phyloP scores from a whole-genome alignment of 225 moss, liverwort and hornwort genomes.

The Anthoceros angustus region DNA sequence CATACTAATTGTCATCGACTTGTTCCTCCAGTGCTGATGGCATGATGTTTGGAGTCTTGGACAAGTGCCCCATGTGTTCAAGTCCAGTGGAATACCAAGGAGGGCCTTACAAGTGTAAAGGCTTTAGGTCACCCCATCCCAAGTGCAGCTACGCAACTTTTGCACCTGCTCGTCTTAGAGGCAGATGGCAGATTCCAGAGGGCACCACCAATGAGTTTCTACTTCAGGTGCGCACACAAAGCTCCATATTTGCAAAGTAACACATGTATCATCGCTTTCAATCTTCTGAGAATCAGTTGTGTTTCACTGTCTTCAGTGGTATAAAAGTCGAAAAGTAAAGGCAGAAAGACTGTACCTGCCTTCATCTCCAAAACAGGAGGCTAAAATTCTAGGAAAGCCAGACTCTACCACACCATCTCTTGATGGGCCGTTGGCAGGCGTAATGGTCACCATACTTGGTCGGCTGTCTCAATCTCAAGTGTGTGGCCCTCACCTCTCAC shows the following conservation, averaged over 20 bases:
- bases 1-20: background rate
- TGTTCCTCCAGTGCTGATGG: conserved; percentile 71
- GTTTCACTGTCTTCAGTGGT: conserved; percentile 15
- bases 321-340: conserved; percentile 24
- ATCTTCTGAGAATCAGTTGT: conserved; percentile 1
- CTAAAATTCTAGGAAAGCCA: conserved; percentile 8
- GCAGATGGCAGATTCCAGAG: conserved; percentile 62
- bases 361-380: conserved; percentile 16
- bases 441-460: conserved; percentile 18
- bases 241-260: background rate
- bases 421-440: conserved; percentile 20
- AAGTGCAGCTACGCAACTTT: conserved; percentile 64
- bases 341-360: conserved; percentile 16
- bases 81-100: conserved; percentile 76
- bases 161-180: conserved; percentile 37
- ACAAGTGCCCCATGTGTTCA: conserved; percentile 62
- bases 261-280: background rate
- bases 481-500: background rate
- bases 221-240: conserved; percentile 19
- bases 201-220: conserved; percentile 54
- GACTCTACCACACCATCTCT: conserved; percentile 8
- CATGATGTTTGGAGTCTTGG: conserved; percentile 92
- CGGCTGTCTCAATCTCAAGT: conserved; percentile 28
- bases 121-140: conserved; percentile 86
- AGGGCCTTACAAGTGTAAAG: conserved; percentile 72